Conservation (phyloP, 768 basidiomycete species). For the Suillus luteus region DNA sequence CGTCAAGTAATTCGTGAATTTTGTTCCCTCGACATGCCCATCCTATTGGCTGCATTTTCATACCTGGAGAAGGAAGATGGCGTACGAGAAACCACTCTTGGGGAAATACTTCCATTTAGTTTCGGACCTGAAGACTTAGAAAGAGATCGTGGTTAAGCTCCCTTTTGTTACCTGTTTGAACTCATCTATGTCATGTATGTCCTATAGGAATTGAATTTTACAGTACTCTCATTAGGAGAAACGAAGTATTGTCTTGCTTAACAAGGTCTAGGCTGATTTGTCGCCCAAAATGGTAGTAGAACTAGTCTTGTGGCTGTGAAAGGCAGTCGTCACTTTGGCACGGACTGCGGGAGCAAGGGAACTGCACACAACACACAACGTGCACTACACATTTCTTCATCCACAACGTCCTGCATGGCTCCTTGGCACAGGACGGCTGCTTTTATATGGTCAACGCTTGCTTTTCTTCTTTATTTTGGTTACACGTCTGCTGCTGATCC, state of each 20-base stretch:
- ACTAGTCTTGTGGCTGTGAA: constrained; percentile 1
- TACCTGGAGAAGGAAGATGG: constrained; percentile 48
- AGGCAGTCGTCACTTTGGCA: background rate
- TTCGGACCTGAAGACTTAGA: constrained; percentile 88
- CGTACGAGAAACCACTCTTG: constrained; percentile 66
- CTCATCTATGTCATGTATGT: background rate
- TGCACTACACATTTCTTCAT: constrained; percentile 5
- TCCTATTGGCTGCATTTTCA: constrained; percentile 68
- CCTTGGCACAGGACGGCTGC: constrained; percentile 29
- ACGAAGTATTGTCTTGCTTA: background rate
- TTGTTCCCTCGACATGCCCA: constrained; percentile 70
- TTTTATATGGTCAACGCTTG: constrained; percentile 28
- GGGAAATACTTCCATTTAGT: constrained; percentile 76
- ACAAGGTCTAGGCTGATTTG: background rate
- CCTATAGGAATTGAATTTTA: background rate
- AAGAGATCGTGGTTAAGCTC: constrained; percentile 1
- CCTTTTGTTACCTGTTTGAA: background rate
- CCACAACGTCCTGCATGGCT: constrained; percentile 29
- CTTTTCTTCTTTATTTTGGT: constrained; percentile 24
- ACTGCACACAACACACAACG: background rate
- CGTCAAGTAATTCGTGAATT: constrained; percentile 91
- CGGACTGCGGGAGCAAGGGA: background rate
- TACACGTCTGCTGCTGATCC: constrained; percentile 45
- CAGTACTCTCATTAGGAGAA: background rate
- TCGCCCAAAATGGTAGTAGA: background rate